Conservation (phyloP, 148 eudicot species). For the Nepenthes gracilis region DNA sequence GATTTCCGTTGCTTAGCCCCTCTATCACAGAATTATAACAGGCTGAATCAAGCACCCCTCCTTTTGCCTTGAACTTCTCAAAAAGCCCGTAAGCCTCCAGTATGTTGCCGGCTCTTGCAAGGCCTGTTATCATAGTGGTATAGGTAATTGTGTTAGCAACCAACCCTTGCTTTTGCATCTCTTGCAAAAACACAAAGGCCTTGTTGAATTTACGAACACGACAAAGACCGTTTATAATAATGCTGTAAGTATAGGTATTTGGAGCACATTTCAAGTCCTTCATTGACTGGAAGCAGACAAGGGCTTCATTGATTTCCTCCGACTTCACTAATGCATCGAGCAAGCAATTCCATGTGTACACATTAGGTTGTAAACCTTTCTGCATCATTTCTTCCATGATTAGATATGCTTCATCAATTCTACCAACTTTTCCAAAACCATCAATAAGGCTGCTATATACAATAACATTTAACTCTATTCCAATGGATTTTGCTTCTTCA, state of each 20-base stretch:
- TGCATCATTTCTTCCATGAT: constrained; percentile 96
- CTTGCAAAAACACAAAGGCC: constrained; percentile 94
- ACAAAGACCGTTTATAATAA: constrained; percentile 85
- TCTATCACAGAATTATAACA: constrained; percentile 82
- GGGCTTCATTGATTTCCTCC: constrained; percentile 87
- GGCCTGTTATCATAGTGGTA: constrained; percentile 78
- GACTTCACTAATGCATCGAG: constrained; percentile 83
- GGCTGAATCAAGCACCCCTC: constrained; percentile 76
- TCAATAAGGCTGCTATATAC: constrained; percentile 86
- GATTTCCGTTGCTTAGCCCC: constrained; percentile 65
- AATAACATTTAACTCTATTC: constrained; percentile 54
- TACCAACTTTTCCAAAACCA: constrained; percentile 91
- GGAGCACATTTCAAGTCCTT: constrained; percentile 69
- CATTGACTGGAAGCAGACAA: constrained; percentile 85
- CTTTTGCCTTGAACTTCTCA: constrained; percentile 57
- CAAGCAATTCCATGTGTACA: constrained; percentile 84
- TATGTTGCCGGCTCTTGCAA: constrained; percentile 72
- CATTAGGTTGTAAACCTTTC: constrained; percentile 53
- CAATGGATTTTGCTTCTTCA: constrained; percentile 88
- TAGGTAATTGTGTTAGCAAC: constrained; percentile 71
- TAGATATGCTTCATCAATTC: constrained; percentile 90
- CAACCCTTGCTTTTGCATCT: constrained; percentile 73
- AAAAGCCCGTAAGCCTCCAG: constrained; percentile 63
- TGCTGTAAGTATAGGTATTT: constrained; percentile 53
- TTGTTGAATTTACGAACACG: constrained; percentile 79